Evolutionary conservation across 1,284 basidiomycete genomes (phyloP).

Genomic region (Tilletia walkeri): DNA sequence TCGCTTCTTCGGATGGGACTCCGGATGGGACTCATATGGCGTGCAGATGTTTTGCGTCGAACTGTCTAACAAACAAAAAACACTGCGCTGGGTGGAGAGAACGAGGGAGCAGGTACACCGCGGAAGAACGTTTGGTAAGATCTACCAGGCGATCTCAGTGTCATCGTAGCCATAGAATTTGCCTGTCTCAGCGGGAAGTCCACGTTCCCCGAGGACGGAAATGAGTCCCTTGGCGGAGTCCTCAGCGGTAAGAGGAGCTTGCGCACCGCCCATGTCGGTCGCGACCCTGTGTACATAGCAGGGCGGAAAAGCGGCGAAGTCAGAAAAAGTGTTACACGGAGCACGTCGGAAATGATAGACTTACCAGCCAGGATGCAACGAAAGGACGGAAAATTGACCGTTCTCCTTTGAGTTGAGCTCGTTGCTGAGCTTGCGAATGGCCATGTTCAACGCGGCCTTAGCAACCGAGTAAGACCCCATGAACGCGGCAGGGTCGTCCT

Average conservation of each 20-base stretch:
- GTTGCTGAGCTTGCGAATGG: not conserved
- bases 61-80: too few relatives aligned
- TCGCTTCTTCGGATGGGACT: too few relatives aligned
- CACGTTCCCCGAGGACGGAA: slow-evolving; percentile 4
- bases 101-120: too few relatives aligned
- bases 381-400: not conserved
- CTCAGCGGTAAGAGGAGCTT: slow-evolving; percentile 4
- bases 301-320: not conserved
- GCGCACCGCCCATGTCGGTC: slow-evolving; percentile 6
- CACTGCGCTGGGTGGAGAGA: too few relatives aligned
- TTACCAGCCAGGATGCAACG: not conserved
- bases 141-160: not conserved
- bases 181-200: not conserved
- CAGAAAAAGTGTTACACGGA: not conserved
- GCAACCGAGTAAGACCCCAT: slow-evolving; percentile 11
- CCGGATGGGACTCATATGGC: too few relatives aligned
- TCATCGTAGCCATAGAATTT: slow-evolving; percentile 4
- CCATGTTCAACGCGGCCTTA: slow-evolving; percentile 11
- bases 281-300: not conserved
- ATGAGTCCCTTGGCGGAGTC: slow-evolving; percentile 9
- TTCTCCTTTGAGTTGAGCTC: slow-evolving; percentile 13
- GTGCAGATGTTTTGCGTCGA: too few relatives aligned
- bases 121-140: not conserved
- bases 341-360: not conserved
- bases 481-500: slow-evolving; percentile 4